A percentile compares a stretch with the other conserved stretches of the same genome.
Conservation (phyloP, 1,284 basidiomycete genomes). For the Cryptococcus neoformans region DNA sequence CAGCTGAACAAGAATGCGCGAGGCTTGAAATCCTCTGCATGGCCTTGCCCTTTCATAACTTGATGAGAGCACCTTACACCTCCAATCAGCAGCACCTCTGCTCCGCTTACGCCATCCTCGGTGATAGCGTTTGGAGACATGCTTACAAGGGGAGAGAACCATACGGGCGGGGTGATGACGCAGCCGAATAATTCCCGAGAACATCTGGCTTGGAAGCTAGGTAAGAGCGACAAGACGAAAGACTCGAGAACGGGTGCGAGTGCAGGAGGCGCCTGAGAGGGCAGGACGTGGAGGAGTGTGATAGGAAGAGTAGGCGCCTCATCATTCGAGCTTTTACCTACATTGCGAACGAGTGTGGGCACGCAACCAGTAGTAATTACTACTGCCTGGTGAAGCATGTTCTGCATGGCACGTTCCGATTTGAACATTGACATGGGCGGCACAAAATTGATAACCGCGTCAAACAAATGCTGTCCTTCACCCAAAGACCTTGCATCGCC, state of each 20-base stretch:
- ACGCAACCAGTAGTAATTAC: slow-evolving; percentile 34
- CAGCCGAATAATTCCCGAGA: slow-evolving; percentile 21
- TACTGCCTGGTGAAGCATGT: slow-evolving; percentile 37
- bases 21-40: slow-evolving; percentile 4
- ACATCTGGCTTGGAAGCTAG: slow-evolving; percentile 17
- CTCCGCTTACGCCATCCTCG: slow-evolving; percentile 15
- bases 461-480: slow-evolving; percentile 15
- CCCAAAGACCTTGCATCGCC: not conserved
- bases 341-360: slow-evolving; percentile 18
- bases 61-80: slow-evolving; percentile 24
- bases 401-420: slow-evolving; percentile 23
- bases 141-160: slow-evolving; percentile 18
- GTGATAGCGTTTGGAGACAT: not conserved
- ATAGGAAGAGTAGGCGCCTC: slow-evolving; percentile 15
- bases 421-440: slow-evolving; percentile 17
- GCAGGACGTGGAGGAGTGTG: slow-evolving; percentile 35
- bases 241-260: slow-evolving; percentile 30
- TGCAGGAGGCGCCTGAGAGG: slow-evolving; percentile 22
- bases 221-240: slow-evolving; percentile 30
- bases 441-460: slow-evolving; percentile 41
- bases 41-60: not conserved
- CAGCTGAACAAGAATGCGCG: slow-evolving; percentile 31
- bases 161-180: slow-evolving; percentile 19
- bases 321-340: slow-evolving; percentile 1
- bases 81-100: slow-evolving; percentile 34